Conservation (phyloP, 2,329 filamentous ascomycete species). For the Fusarium siculi region DNA sequence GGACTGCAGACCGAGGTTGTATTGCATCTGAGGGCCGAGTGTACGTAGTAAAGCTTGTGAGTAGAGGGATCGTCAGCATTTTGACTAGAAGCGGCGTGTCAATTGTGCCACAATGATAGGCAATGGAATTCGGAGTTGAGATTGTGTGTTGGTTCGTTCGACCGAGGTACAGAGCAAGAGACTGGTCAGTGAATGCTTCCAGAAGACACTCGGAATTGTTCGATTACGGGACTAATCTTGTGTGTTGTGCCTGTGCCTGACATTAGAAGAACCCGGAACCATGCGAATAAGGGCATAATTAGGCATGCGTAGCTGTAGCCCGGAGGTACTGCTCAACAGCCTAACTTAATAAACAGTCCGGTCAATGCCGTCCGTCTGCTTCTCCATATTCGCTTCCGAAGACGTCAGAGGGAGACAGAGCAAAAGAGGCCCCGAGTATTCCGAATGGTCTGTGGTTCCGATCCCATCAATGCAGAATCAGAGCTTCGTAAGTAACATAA, state of each 20-base stretch:
- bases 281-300: neutral
- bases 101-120: neutral
- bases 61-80: neutral
- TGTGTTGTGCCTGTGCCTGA: constrained; percentile 1
- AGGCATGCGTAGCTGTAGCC: neutral
- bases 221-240: constrained; percentile 6
- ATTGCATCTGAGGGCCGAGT: neutral
- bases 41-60: neutral
- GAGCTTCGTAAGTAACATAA: neutral
- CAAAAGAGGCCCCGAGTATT: neutral
- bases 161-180: neutral
- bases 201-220: constrained; percentile 25
- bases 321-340: neutral
- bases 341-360: neutral
- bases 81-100: neutral
- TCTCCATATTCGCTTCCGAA: neutral
- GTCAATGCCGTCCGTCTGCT: neutral
- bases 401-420: neutral
- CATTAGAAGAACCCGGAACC: constrained; percentile 16
- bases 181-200: constrained; percentile 19
- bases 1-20: neutral
- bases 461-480: constrained; percentile 13
- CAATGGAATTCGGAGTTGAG: constrained; percentile 6
- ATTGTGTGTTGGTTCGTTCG: neutral
- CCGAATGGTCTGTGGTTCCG: constrained; percentile 10